phyloP scores from a whole-genome alignment of 2,329 filamentous ascomycete species.

The Cercospora beticola region DNA sequence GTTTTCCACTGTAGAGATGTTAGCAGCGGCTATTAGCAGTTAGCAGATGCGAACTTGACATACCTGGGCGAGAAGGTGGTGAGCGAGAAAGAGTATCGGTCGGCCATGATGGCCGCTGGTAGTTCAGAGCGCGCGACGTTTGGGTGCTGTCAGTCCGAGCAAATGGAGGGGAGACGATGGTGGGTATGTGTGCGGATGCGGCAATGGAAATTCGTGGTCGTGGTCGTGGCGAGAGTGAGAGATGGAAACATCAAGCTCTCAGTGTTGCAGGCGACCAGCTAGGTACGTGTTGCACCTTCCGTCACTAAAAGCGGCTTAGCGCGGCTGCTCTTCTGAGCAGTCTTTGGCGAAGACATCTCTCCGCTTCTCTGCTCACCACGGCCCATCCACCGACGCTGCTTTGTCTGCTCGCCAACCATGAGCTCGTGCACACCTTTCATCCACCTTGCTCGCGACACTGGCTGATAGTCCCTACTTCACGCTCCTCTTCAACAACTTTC shows the following conservation, averaged over 20 bases:
- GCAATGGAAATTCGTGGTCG: background rate
- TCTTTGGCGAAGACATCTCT: background rate
- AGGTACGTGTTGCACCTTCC: constrained; percentile 3
- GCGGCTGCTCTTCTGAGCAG: background rate
- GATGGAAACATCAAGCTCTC: constrained; percentile 4
- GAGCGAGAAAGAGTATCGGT: constrained; percentile 98
- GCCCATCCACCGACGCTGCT: background rate
- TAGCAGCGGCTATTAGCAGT: constrained; percentile 43
- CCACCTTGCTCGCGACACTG: constrained; percentile 3
- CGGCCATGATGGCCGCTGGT: constrained; percentile 69
- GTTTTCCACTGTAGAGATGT: constrained; percentile 73
- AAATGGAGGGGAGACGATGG: background rate
- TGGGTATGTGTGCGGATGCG: background rate
- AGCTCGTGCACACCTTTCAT: constrained; percentile 4
- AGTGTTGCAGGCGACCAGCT: constrained; percentile 1
- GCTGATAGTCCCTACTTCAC: constrained; percentile 5
- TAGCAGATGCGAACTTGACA: constrained; percentile 38
- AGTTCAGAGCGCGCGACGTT: background rate
- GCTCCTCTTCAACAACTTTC: background rate
- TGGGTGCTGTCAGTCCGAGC: background rate
- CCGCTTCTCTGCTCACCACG: constrained; percentile 4
- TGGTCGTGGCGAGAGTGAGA: background rate
- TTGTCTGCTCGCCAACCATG: background rate
- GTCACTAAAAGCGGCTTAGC: background rate
- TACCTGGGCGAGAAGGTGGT: constrained; percentile 99